Percentiles rank a stretch among this genome's conserved stretches.
phyloP scores from a whole-genome alignment of 495 filamentous ascomycete genomes.

The Aspergillus sclerotioniger region DNA sequence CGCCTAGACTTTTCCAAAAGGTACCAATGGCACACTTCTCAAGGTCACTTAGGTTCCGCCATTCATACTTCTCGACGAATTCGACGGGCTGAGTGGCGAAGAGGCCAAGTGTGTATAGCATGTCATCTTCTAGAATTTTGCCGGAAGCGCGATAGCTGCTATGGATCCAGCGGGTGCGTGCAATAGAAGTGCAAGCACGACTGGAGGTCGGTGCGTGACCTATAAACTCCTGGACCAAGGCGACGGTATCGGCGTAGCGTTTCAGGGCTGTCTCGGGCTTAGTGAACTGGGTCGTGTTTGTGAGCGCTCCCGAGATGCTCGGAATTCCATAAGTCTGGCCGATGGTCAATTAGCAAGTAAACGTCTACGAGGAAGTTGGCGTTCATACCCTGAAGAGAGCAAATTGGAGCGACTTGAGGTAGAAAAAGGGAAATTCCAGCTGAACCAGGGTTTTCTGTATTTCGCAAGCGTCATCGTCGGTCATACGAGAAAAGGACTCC shows the following conservation, averaged over 20 bases:
- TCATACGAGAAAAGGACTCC: slow-evolving; percentile 59
- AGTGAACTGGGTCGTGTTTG: slow-evolving; percentile 58
- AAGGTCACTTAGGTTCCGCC: slow-evolving; percentile 58
- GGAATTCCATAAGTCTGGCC: slow-evolving; percentile 65
- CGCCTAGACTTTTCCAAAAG: slow-evolving; percentile 64
- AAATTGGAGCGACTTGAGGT: slow-evolving; percentile 58
- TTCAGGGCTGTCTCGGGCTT: slow-evolving; percentile 51
- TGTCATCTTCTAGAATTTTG: slow-evolving; percentile 61
- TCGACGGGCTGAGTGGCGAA: slow-evolving; percentile 59
- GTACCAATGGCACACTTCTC: slow-evolving; percentile 65
- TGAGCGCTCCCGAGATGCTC: slow-evolving; percentile 56
- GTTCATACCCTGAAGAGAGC: slow-evolving; percentile 58
- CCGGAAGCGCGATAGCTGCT: slow-evolving; percentile 55
- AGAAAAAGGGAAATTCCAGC: slow-evolving; percentile 59
- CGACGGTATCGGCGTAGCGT: slow-evolving; percentile 62
- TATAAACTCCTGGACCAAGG: slow-evolving; percentile 57
- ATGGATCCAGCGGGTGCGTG: slow-evolving; percentile 68
- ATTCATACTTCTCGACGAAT: slow-evolving; percentile 61
- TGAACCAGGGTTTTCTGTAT: slow-evolving; percentile 50
- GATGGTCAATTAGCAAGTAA: background rate
- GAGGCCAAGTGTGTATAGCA: slow-evolving; percentile 65
- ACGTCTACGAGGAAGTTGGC: background rate
- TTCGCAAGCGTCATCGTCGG: slow-evolving; percentile 55
- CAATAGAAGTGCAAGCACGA: slow-evolving; percentile 50
- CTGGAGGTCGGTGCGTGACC: slow-evolving; percentile 45